A percentile compares a stretch with the other conserved stretches of the same genome.
Conservation (phyloP, 2,329 filamentous ascomycete genomes). For the Stagonosporopsis cucurbitacearum region DNA sequence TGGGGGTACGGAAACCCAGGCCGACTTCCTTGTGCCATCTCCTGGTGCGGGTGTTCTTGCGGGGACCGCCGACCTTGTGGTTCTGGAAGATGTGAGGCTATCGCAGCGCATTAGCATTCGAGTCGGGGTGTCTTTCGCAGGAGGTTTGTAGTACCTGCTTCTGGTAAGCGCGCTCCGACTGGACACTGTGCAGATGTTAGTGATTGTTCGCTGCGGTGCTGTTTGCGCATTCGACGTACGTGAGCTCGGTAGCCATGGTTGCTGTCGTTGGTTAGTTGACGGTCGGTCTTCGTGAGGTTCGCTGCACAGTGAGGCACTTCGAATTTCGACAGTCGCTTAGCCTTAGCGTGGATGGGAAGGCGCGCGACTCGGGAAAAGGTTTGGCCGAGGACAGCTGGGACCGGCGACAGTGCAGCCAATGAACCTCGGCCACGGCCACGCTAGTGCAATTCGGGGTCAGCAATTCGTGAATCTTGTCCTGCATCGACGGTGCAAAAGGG, state of each 20-base stretch:
- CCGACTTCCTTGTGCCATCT: conserved; percentile 99
- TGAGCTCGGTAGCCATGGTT: conserved; percentile 55
- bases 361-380: not conserved
- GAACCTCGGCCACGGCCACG: conserved; percentile 14
- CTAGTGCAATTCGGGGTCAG: conserved; percentile 16
- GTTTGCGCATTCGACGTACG: conserved; percentile 38
- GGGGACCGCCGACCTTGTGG: conserved; percentile 81
- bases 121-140: conserved; percentile 15
- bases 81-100: conserved; percentile 99
- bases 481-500: not conserved
- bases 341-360: conserved; percentile 6
- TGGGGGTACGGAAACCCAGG: conserved; percentile 98
- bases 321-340: conserved; percentile 28
- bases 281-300: conserved; percentile 32
- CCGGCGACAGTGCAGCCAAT: conserved; percentile 4
- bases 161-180: conserved; percentile 99
- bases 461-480: conserved; percentile 1
- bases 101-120: conserved; percentile 42
- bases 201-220: conserved; percentile 11
- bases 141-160: conserved; percentile 61
- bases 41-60: conserved; percentile 59
- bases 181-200: conserved; percentile 76
- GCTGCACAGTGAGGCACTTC: conserved; percentile 23
- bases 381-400: not conserved
- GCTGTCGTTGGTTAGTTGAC: conserved; percentile 47